Percentiles rank a stretch among this genome's conserved stretches.
These are phyloP conservation scores for Cucurbita ficifolia DNA, from an alignment of 306 rosid species.

Conservation along the genomic window DNA sequence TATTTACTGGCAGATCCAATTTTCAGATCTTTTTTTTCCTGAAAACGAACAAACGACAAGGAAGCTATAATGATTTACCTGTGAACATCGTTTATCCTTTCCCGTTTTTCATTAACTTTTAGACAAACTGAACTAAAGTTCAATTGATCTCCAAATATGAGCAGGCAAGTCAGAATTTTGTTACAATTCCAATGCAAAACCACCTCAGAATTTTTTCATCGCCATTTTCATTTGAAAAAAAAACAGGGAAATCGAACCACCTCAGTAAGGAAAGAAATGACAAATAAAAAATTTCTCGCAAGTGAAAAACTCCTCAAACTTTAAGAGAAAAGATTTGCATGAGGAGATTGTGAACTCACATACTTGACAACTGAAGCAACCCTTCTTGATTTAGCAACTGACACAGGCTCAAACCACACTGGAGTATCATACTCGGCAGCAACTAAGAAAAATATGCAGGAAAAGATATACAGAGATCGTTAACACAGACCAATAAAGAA, in stretches of 20 bases:
- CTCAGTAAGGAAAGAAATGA: neutral
- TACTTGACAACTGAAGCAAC: constrained; percentile 50
- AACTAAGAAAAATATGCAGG: constrained; percentile 24
- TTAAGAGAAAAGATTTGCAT: neutral
- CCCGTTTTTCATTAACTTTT: neutral
- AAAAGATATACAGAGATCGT: neutral
- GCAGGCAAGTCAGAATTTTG: neutral
- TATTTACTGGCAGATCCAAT: neutral
- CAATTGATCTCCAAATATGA: neutral
- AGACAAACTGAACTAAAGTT: neutral
- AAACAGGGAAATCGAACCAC: neutral
- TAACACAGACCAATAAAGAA: neutral
- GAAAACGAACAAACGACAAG: neutral
- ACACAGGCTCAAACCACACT: constrained; percentile 94
- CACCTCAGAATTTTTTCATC: neutral
- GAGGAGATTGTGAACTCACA: constrained; percentile 44
- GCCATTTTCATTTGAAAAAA: neutral
- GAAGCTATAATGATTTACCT: neutral
- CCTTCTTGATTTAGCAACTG: constrained; percentile 74
- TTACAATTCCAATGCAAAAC: neutral
- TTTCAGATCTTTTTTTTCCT: neutral
- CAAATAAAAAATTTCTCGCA: neutral
- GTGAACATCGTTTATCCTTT: neutral
- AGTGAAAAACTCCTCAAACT: neutral
- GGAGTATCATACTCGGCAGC: constrained; percentile 50